Base-by-base conservation (phyloP, 305 asterid genomes). In the Lippia alba region DNA sequence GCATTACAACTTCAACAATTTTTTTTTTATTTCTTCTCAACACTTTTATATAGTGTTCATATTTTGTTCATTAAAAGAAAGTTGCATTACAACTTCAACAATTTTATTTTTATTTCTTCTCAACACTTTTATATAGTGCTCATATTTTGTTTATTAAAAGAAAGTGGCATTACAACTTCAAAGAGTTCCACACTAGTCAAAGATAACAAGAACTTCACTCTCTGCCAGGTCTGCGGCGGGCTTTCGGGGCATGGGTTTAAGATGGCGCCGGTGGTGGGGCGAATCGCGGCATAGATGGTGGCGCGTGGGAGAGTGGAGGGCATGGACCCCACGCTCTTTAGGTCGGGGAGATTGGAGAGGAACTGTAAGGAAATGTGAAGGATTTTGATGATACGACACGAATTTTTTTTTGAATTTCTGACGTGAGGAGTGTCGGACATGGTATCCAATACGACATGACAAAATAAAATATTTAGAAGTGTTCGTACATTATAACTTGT, bases 231-330 rank as follows among this genome's bases (percentile, higher is more conserved):
- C 49, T 95, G 86, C 71, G 97, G 96, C 12, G 97, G 97, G 4
- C 91, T 94, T 66, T 94, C 97, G 0, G 99, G 99, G 12, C 97
- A 94, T 63, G 97, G 99, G 54, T 90, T 94, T 63, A 91, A 94
- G 88, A 91, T 94, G 99, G 93, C 88, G 59, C 99, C 97, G 41
- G 74, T 83, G 67, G 81, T 94, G 54, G 97, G 99, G 69, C 72
- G 83, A 60, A 71, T 94, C n/a, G 80, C 84, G 80, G 90, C 88
- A 60, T 97, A 94, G 48, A 73, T 91, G 72, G 86, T 77, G 77
- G 56, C 12, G 62, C 60, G 48, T 5, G 94, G 92, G 53, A 66
- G 58, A 45, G 84, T 66, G 18, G 79, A 75, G 30, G 85, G 82
- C 64, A 81, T 75, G 81, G 91, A 88, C 11, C 72, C 88, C 46